Base-by-base conservation (phyloP, 2,329 filamentous ascomycete species). In the Neopestalotiopsis clavispora region DNA sequence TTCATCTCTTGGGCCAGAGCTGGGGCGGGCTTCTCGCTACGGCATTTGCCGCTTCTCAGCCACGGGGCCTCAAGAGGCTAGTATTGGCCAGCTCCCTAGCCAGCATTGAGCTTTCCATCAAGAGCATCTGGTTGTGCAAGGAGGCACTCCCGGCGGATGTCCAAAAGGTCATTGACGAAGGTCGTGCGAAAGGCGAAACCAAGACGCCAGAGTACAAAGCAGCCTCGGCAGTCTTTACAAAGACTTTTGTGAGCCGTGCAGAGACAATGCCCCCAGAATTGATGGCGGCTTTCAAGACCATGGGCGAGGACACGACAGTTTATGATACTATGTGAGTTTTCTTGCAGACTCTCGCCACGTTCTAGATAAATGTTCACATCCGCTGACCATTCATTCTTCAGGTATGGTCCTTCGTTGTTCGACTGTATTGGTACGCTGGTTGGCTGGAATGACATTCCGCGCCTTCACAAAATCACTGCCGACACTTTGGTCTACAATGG, bases 401-500 rank as follows among this genome's bases (percentile, higher is more conserved):
- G 71, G 71, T 69, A 73, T 32, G 73, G 73, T 62, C 71, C 71
- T 40, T 72, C 72, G 30, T 40, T 70, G 32, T 68, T 71, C 30
- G 65, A 69, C n/a, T 63, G 49, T 42, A 61, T 28, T 32, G 72
- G 72, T 38, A 72, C 73, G 28, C 66, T 73, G 59, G 28, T 57
- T 6, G 66, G 42, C 10, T 74, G 72, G 72, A 73, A 69, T 1
- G 66, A 68, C 63, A 71, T 74, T 10, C 63, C 73, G 1, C 70
- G 67, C 32, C 74, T 75, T 7, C 64, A 67, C 4, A 58, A 72
- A 12, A 75, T 76, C 23, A 59, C 17, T 14, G 57, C 57, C 7
- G 23, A 30, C 13, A 59, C 57, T 10, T 68, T 77, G 7, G 68
- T 76, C 32, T 75, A 73, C 61, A 76, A 74, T 32, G 71, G 72